Conservation (phyloP, 129 eudicot species). For the Pittosporum tobira region DNA sequence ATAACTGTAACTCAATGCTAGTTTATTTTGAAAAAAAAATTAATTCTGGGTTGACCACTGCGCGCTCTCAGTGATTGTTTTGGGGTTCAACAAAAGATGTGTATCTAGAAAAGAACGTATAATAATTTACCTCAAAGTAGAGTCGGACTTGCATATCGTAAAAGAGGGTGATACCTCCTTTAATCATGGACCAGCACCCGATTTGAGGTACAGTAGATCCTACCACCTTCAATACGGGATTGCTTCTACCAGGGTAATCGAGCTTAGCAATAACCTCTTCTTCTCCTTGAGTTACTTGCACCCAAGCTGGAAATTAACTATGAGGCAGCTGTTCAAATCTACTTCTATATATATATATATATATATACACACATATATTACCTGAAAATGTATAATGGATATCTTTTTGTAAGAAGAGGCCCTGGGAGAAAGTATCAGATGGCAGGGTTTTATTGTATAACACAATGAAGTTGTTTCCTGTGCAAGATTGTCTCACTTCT, state of each 20-base stretch:
- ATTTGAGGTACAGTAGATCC: slow-evolving; percentile 23
- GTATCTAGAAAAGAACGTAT: too few relatives aligned
- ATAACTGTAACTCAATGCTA: too few relatives aligned
- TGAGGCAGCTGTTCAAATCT: too few relatives aligned
- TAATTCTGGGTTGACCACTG: too few relatives aligned
- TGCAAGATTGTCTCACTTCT: background rate
- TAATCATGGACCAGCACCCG: slow-evolving; percentile 46
- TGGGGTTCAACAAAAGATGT: too few relatives aligned
- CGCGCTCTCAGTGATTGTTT: too few relatives aligned
- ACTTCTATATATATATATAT: too few relatives aligned
- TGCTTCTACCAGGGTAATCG: background rate
- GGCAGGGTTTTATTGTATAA: slow-evolving; percentile 15
- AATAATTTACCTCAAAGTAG: slow-evolving; percentile 18
- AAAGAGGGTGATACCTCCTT: slow-evolving; percentile 27
- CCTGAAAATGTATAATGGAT: slow-evolving; percentile 27
- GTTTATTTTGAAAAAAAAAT: too few relatives aligned
- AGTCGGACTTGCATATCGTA: slow-evolving; percentile 5
- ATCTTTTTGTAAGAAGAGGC: slow-evolving; percentile 11
- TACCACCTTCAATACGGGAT: too few relatives aligned
- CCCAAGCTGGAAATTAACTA: slow-evolving; percentile 41
- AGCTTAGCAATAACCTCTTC: slow-evolving; percentile 18
- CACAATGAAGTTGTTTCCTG: slow-evolving; percentile 30
- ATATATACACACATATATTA: too few relatives aligned
- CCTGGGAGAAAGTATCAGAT: slow-evolving; percentile 18
- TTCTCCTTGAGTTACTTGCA: slow-evolving; percentile 25